Evolutionary conservation across 768 basidiomycete species (phyloP), one percentile per base, ranked within the genome.

Genomic region (Hericium alpestre): DNA sequence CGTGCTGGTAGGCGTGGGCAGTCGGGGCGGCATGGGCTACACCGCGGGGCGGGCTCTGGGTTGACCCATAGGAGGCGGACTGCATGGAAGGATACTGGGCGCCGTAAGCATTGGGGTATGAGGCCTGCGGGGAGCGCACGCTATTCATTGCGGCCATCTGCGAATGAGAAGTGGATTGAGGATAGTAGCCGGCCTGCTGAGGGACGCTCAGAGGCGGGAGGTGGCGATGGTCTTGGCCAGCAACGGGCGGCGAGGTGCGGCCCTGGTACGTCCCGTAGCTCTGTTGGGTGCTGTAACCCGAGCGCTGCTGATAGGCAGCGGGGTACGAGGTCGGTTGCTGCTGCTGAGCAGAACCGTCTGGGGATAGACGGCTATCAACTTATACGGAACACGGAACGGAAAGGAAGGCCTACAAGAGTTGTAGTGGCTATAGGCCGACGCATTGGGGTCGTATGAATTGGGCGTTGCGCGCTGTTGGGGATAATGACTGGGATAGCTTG

Each of bases 41-140:
- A 39, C 65, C 58, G 38, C 67, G 62, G 16, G 65, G 63, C 3
- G 67, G 60, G 43, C 25, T 40, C n/a, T 55, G 54, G 10, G 46
- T 43, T 12, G 56, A 10, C 15, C 48, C 6, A 39, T 61, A 58
- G n/a, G 37, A 12, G 23, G 55, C 6, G 5, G 56, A 11, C 39
- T 46, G 15, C 25, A 43, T 47, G 46, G 58, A 56, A 13, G 56
- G 52, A 22, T 51, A 48, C 50, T 56, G 55, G 32, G 55, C 40
- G 32, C 32, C 32, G 25, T 56, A 58, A 13, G 55, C 23, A 32
- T 41, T 32, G 25, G 59, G 38, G 41, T 60, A 62, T 2, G n/a
- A 32, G 20, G 58, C 25, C 37, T 60, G 48, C 25, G 59, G 61
- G 3, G 61, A 61, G 39, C 57, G 61, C 27, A 60, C 32, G 38